Conservation (phyloP, 2,329 filamentous ascomycete species). For the Claviceps sorghi region DNA sequence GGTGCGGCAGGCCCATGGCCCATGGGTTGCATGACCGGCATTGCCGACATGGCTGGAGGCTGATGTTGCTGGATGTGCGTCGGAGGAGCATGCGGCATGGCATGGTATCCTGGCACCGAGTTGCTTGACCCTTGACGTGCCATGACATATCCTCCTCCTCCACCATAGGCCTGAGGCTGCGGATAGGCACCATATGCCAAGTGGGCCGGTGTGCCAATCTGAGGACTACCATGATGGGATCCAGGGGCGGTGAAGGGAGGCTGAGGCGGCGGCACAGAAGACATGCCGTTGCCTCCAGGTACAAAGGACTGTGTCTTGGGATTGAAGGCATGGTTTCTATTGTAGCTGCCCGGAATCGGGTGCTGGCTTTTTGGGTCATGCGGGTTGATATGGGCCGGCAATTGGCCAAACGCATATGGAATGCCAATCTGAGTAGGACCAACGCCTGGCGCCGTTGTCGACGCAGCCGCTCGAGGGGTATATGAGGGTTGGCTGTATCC, state of each 20-base stretch:
- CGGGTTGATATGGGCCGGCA: slow-evolving; percentile 55
- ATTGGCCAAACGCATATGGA: slow-evolving; percentile 66
- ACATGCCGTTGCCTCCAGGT: slow-evolving; percentile 41
- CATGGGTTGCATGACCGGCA: slow-evolving; percentile 15
- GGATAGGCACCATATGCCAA: slow-evolving; percentile 35
- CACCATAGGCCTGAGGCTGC: slow-evolving; percentile 32
- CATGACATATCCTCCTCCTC: slow-evolving; percentile 38
- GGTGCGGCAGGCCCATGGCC: slow-evolving; percentile 22
- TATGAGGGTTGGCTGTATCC: slow-evolving; percentile 19
- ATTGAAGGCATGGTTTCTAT: slow-evolving; percentile 70
- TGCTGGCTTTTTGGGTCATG: slow-evolving; percentile 64
- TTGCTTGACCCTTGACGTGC: slow-evolving; percentile 40
- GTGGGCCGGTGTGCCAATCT: slow-evolving; percentile 37
- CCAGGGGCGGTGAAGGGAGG: slow-evolving; percentile 33
- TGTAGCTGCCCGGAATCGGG: slow-evolving; percentile 71
- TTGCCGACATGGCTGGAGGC: slow-evolving; percentile 7
- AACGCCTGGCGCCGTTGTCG: slow-evolving; percentile 15
- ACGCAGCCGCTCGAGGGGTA: slow-evolving; percentile 14
- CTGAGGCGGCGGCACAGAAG: slow-evolving; percentile 32
- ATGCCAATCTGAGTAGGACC: slow-evolving; percentile 17
- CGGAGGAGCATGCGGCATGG: slow-evolving; percentile 24
- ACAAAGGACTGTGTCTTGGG: slow-evolving; percentile 89
- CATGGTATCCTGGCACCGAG: slow-evolving; percentile 37
- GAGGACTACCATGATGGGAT: slow-evolving; percentile 38
- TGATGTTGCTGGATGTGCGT: slow-evolving; percentile 13